Evolutionary conservation across 139 green algal genomes (phyloP).

Genomic region (Zygnema cylindricum): DNA sequence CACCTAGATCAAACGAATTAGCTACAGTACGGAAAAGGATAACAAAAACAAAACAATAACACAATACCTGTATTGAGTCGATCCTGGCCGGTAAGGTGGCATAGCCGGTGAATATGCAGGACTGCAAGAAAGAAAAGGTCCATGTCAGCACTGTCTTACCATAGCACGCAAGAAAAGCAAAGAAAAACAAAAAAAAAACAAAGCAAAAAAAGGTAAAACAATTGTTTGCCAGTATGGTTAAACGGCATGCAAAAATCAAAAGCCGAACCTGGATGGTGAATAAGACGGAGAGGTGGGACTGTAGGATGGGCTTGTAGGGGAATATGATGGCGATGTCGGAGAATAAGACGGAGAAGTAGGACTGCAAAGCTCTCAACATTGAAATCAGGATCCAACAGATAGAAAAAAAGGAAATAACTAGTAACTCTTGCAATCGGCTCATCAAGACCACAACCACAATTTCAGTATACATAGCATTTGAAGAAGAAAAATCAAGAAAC

Average conservation of each 20-base stretch:
- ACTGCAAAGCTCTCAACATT: constrained; percentile 63
- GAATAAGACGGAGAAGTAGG: constrained; percentile 66
- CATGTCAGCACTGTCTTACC: too few relatives aligned
- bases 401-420: constrained; percentile 27
- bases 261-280: constrained; percentile 62
- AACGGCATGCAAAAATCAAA: background rate
- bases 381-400: constrained; percentile 63
- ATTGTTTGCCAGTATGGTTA: too few relatives aligned
- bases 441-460: constrained; percentile 70
- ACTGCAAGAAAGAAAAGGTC: background rate
- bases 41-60: background rate
- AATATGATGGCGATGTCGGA: constrained; percentile 71
- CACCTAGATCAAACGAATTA: too few relatives aligned
- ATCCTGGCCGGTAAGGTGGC: background rate
- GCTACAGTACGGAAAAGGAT: too few relatives aligned
- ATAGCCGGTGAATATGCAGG: background rate
- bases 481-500: constrained; percentile 74
- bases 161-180: background rate
- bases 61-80: constrained; percentile 15
- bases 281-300: constrained; percentile 69
- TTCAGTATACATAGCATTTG: constrained; percentile 72
- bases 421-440: constrained; percentile 66
- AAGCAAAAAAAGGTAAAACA: background rate
- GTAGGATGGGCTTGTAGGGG: constrained; percentile 62
- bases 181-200: background rate